A percentile compares a stretch with the other conserved stretches of the same genome.
Conservation (phyloP, 2,329 filamentous ascomycete genomes). For the Rutstroemia sydowiana region DNA sequence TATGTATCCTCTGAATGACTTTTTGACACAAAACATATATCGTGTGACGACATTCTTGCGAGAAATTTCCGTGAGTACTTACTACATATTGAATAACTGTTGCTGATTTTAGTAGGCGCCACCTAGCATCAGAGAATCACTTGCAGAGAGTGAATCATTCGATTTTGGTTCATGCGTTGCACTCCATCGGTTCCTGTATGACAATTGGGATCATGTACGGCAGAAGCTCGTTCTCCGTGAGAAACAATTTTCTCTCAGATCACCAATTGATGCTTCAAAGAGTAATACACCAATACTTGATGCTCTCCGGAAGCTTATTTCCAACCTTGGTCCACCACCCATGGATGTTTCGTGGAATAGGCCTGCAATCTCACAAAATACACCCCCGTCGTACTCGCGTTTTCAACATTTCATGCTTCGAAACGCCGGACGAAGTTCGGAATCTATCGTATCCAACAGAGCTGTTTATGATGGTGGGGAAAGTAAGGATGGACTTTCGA, state of each 20-base stretch:
- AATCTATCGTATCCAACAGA: constrained; percentile 55
- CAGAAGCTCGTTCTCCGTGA: constrained; percentile 56
- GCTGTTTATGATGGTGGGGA: constrained; percentile 66
- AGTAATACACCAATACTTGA: constrained; percentile 51
- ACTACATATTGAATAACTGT: not conserved
- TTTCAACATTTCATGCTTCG: constrained; percentile 69
- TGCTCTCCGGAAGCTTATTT: constrained; percentile 53
- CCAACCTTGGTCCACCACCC: constrained; percentile 59
- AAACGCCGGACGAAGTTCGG: constrained; percentile 58
- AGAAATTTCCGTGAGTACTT: constrained; percentile 54
- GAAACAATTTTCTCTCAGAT: constrained; percentile 47
- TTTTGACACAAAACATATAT: constrained; percentile 61
- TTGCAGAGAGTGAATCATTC: constrained; percentile 44
- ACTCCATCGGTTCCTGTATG: constrained; percentile 61
- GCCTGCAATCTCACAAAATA: constrained; percentile 57
- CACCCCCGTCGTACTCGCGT: constrained; percentile 55
- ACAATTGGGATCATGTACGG: constrained; percentile 63
- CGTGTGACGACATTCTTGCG: constrained; percentile 58
- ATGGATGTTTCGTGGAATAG: constrained; percentile 64
- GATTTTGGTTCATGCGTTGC: constrained; percentile 67
- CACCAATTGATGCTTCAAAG: constrained; percentile 45
- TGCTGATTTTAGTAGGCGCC: constrained; percentile 34
- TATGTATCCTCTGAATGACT: constrained; percentile 65
- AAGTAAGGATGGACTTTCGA: constrained; percentile 62
- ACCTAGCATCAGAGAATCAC: constrained; percentile 39